A percentile compares a stretch with the other conserved stretches of the same genome.
Conservation (phyloP, 345 rosid species). For the Citrus sinensis region DVS_A1.0 CM039169.1:33235501-33236000, state of each 20-base stretch:
- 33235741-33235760: background rate
- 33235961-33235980: background rate
- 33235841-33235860: slow-evolving; percentile 86
- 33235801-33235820: slow-evolving; percentile 88
- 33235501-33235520: background rate
- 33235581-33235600: slow-evolving; percentile 74
- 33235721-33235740: background rate
- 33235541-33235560: background rate
- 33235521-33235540: background rate
- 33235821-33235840: slow-evolving; percentile 93
- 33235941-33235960: background rate
- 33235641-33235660: slow-evolving; percentile 87
- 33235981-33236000: background rate
- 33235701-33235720: background rate
- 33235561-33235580: slow-evolving; percentile 26
- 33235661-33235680: slow-evolving; percentile 72
- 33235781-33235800: slow-evolving; percentile 98
- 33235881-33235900: slow-evolving; percentile 5
- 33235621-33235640: slow-evolving; percentile 97
- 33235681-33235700: slow-evolving; percentile 1
- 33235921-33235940: background rate
- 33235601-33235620: slow-evolving; percentile 90
- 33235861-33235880: slow-evolving; percentile 7
- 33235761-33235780: slow-evolving; percentile 22
- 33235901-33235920: background rate